Evolutionary conservation across 345 rosid species (phyloP), one percentile per base, ranked within the genome.

Genomic region (Trapa incisa): DNA sequence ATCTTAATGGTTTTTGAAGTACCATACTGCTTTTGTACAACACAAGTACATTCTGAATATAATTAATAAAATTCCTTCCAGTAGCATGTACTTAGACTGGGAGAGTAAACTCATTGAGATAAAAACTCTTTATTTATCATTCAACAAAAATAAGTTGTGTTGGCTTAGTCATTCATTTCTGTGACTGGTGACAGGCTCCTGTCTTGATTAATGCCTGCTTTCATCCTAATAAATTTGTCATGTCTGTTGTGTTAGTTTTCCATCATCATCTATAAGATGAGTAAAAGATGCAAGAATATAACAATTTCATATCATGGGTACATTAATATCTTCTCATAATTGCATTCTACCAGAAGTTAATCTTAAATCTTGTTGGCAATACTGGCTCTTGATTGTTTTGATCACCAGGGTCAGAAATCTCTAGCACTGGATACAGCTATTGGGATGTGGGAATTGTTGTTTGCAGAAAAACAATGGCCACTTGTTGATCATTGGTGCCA

Each of bases 391-490:
- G 38, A n/a, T 58, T 71, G 29, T 29, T 32, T 37, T 66, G 5
- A 57, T 47, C 35, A 50, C 71, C 84, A 94, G 97, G 99, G 99
- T 70, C 97, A 94, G 77, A 94, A 94, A 74, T 91, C 99, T 67
- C 80, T 94, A 60, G 99, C 99, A 73, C 70, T 94, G 77, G 99
- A 94, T 80, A 87, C 97, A n/a, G 97, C 97, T 54, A 91, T 94
- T 61, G 99, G 97, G 43, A 91, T 94, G 99, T 94, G 99, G 99
- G 96, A 94, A 75, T 75, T 94, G 79, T 80, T 94, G 48, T 91
- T 94, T 82, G 96, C 96, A 70, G 99, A 94, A 73, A 91, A 79
- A 75, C 95, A 85, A 48, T 91, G 99, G 97, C 87, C 97, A 15
- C 69, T 94, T 71, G 89, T 91, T 68, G 95, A 87, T 69, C 91